A percentile compares a stretch with the other conserved stretches of the same genome.
These are phyloP conservation scores for Epichloe hybrida DNA, from an alignment of 2,329 filamentous ascomycete species.

Conservation along the genomic window DNA sequence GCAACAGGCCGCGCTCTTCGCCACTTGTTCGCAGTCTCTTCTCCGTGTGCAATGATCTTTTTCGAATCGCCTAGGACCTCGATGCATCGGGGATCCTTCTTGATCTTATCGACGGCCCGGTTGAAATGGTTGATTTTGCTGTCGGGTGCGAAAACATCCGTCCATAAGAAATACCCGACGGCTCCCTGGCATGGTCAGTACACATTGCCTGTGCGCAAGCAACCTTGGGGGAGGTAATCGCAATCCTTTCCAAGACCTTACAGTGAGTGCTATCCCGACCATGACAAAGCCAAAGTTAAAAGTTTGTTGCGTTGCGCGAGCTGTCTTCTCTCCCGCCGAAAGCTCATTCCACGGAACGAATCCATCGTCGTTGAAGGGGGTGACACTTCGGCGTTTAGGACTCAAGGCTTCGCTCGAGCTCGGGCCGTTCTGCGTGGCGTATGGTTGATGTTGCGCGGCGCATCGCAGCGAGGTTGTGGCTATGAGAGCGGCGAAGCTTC, in stretches of 20 bases:
- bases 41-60: slow-evolving; percentile 69
- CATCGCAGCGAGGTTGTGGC: background rate
- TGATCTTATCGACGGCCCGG: slow-evolving; percentile 67
- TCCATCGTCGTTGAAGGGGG: slow-evolving; percentile 82
- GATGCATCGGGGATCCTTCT: slow-evolving; percentile 54
- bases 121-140: slow-evolving; percentile 85
- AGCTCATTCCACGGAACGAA: slow-evolving; percentile 69
- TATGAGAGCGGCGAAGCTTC: slow-evolving; percentile 13
- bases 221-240: background rate
- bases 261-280: slow-evolving; percentile 62
- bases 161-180: slow-evolving; percentile 67
- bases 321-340: slow-evolving; percentile 62
- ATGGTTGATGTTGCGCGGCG: slow-evolving; percentile 23
- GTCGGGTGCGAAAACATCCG: slow-evolving; percentile 70
- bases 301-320: slow-evolving; percentile 76
- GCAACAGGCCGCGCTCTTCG: slow-evolving; percentile 49
- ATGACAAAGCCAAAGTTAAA: slow-evolving; percentile 75
- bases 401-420: slow-evolving; percentile 21
- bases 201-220: background rate
- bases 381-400: slow-evolving; percentile 55
- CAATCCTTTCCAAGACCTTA: slow-evolving; percentile 23
- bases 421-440: slow-evolving; percentile 44
- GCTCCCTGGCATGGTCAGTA: slow-evolving; percentile 38
- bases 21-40: slow-evolving; percentile 73
- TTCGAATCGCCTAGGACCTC: slow-evolving; percentile 61